Evolutionary conservation across 2,329 filamentous ascomycete species (phyloP), one percentile per base, ranked within the genome.

Genomic region (Trichoderma atroviride): DNA sequence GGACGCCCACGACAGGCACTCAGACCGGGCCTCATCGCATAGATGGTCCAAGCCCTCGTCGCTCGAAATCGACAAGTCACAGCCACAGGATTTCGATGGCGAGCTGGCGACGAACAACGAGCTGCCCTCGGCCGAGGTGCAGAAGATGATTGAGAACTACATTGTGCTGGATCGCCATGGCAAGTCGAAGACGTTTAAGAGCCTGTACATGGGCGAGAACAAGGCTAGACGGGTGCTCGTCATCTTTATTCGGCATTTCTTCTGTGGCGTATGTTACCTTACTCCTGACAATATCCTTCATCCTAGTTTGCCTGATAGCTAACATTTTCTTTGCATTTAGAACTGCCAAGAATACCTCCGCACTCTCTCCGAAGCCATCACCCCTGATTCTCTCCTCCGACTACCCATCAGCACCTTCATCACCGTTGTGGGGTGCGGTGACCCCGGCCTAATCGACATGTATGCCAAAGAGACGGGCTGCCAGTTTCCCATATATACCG

Each of bases 231-330:
- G 88, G 3, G 87, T 92, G 33, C 83, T 94, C 37, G 79, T 93
- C 53, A 87, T 94, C 73, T 94, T 94, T 76, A 85, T 94, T 69
- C 86, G 92, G 56, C 91, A 94, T 80, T 94, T 94, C 79, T 93
- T 92, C 83, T 94, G 92, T 76, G 91, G 91, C 43, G 91, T 92
- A 84, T 78, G 90, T 19, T 19, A 5, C 5, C 14, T 84, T 53
- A 16, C 55, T 24, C 37, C 31, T 63, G 29, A 9, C 40, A 33
- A 27, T 56, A 47, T 13, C 16, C 14, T 33, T 37, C 33, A 6
- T 6, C 5, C 24, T 11, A 31, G 53, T 13, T 47, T 19, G 16
- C 10, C 35, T 19, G 13, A 76, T 67, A 29, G 74, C 70, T 71
- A 68, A 74, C 56, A 50, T 16, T 37, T 14, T 16, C 10, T 9